These are phyloP conservation scores for Aspergillus sp. DNA, from an alignment of 2,329 filamentous ascomycete genomes.

Conservation along the genomic window DNA sequence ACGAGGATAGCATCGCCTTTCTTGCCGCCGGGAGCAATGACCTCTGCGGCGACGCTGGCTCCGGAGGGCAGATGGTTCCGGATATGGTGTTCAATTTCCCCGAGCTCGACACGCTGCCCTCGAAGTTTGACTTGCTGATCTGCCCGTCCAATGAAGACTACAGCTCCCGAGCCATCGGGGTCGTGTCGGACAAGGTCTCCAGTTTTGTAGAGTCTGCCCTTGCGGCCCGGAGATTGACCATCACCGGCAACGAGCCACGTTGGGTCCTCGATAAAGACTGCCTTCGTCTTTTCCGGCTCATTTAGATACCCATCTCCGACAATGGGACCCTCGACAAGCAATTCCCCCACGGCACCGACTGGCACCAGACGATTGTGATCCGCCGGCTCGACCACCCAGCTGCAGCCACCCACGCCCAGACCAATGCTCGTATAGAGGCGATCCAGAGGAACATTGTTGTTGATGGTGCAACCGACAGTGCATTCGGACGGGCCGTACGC, in stretches of 20 bases:
- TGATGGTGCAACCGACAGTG: slow-evolving; percentile 1
- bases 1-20: slow-evolving; percentile 45
- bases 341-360: slow-evolving; percentile 34
- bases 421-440: slow-evolving; percentile 15
- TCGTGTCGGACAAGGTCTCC: slow-evolving; percentile 34
- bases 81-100: slow-evolving; percentile 31
- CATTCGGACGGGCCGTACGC: slow-evolving; percentile 5
- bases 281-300: slow-evolving; percentile 20
- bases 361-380: slow-evolving; percentile 14
- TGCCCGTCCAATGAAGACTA: slow-evolving; percentile 31
- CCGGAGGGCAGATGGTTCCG: slow-evolving; percentile 35
- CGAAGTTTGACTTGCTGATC: slow-evolving; percentile 35
- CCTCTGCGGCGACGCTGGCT: slow-evolving; percentile 47
- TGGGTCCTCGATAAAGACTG: slow-evolving; percentile 24
- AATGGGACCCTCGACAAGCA: slow-evolving; percentile 41
- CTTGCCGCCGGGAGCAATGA: slow-evolving; percentile 11
- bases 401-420: slow-evolving; percentile 8
- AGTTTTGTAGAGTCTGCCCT: slow-evolving; percentile 31
- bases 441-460: background rate
- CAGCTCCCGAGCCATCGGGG: slow-evolving; percentile 21
- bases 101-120: slow-evolving; percentile 36
- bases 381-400: slow-evolving; percentile 25
- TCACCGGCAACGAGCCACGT: slow-evolving; percentile 11
- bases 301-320: slow-evolving; percentile 40
- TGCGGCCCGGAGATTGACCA: background rate